phyloP scores from a whole-genome alignment of 108 stramenopile species.

The Bacterosira constricta region DNA sequence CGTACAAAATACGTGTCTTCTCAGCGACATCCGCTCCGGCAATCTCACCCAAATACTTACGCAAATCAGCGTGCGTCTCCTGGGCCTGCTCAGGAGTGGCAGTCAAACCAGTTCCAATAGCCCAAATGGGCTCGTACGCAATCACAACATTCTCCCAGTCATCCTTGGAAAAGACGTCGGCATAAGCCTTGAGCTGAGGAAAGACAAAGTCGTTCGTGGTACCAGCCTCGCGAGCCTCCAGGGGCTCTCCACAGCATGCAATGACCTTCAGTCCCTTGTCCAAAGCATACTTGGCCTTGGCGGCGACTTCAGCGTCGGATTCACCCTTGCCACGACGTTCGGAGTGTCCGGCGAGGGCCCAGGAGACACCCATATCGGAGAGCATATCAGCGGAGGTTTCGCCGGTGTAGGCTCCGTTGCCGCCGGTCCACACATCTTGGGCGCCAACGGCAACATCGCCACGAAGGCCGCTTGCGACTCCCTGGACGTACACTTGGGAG shows the following conservation, averaged over 20 bases:
- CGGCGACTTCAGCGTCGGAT: slow-evolving; percentile 86
- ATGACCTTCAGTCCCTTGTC: slow-evolving; percentile 92
- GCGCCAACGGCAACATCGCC: slow-evolving; percentile 90
- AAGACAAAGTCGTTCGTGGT: slow-evolving; percentile 97
- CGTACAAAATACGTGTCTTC: slow-evolving; percentile 92
- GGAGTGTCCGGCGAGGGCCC: slow-evolving; percentile 96
- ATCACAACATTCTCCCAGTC: slow-evolving; percentile 91
- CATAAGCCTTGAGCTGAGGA: slow-evolving; percentile 96
- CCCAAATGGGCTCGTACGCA: slow-evolving; percentile 97
- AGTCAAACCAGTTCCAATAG: slow-evolving; percentile 97
- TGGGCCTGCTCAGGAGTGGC: slow-evolving; percentile 97
- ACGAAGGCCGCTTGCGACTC: slow-evolving; percentile 79
- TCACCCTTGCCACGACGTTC: slow-evolving; percentile 98
- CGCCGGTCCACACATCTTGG: slow-evolving; percentile 91
- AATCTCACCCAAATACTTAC: slow-evolving; percentile 84
- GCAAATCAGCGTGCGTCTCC: slow-evolving; percentile 88
- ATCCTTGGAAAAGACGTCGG: slow-evolving; percentile 82
- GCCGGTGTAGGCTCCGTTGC: slow-evolving; percentile 97
- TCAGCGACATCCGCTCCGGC: slow-evolving; percentile 89
- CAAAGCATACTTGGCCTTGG: slow-evolving; percentile 95
- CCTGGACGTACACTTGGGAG: slow-evolving; percentile 89
- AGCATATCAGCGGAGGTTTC: slow-evolving; percentile 98
- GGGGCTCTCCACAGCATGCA: slow-evolving; percentile 98
- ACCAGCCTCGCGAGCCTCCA: slow-evolving; percentile 94
- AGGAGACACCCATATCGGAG: slow-evolving; percentile 92